A percentile compares a stretch with the other conserved stretches of the same genome.
phyloP scores from a whole-genome alignment of 116 monocot genomes.

The Thalassia testudinum region DNA sequence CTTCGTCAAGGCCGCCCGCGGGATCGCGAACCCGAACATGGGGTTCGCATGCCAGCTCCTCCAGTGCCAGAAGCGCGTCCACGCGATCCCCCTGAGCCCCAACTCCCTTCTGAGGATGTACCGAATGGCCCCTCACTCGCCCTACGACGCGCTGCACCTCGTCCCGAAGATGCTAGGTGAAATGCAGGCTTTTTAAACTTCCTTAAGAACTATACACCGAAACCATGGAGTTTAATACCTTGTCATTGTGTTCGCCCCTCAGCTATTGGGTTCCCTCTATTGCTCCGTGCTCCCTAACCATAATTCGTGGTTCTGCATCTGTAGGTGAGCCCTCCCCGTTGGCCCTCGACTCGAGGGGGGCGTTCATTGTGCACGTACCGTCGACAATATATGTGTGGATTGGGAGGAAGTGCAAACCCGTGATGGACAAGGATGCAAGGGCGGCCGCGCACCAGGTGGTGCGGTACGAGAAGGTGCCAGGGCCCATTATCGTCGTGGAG shows the following conservation, averaged over 20 bases:
- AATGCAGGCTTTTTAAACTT: no score
- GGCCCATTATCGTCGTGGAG: slow-evolving; percentile 40
- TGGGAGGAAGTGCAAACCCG: slow-evolving; percentile 48
- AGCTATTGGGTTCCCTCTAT: no score
- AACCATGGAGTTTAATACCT: no score
- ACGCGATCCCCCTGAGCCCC: slow-evolving; percentile 80
- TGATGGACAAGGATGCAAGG: slow-evolving; percentile 91
- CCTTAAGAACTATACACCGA: no score
- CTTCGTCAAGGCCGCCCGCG: slow-evolving; percentile 80
- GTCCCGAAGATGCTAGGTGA: slow-evolving; percentile 85
- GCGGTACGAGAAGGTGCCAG: slow-evolving; percentile 80
- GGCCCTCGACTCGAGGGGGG: slow-evolving; percentile 79
- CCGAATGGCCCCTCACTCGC: slow-evolving; percentile 88
- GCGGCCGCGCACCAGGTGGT: slow-evolving; percentile 88
- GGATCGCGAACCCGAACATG: slow-evolving; percentile 96
- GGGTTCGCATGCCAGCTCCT: slow-evolving; percentile 93
- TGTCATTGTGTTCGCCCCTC: no score
- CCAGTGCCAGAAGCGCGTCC: slow-evolving; percentile 96
- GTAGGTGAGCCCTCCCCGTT: slow-evolving; percentile 49
- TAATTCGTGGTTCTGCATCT: no score
- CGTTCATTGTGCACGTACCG: slow-evolving; percentile 69
- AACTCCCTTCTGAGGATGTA: slow-evolving; percentile 77
- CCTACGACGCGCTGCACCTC: slow-evolving; percentile 81
- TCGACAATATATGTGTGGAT: slow-evolving; percentile 86
- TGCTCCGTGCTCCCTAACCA: no score